Conservation (phyloP, 306 rosid genomes). For the Myrica gale region DNA sequence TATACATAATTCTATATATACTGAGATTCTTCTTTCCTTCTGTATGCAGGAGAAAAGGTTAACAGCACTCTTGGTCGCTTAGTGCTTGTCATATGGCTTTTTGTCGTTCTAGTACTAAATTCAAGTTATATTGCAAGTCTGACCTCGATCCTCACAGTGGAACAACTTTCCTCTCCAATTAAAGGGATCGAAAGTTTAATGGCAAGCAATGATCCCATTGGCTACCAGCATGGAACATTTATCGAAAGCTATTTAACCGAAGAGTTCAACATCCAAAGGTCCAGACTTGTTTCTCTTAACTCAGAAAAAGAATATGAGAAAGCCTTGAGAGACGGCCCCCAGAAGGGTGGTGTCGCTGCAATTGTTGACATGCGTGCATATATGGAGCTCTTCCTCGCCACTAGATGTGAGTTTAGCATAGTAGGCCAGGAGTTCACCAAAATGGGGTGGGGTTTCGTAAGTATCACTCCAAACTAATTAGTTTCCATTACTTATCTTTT, state of each 20-base stretch:
- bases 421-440: conserved; percentile 88
- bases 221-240: conserved; percentile 71
- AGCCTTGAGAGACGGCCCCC: conserved; percentile 72
- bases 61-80: conserved; percentile 29
- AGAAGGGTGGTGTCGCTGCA: conserved; percentile 73
- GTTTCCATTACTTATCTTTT: no score
- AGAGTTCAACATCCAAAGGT: conserved; percentile 49
- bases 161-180: conserved; percentile 67
- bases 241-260: conserved; percentile 47
- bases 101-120: conserved; percentile 31
- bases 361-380: conserved; percentile 72
- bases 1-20: no score
- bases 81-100: conserved; percentile 36
- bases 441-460: conserved; percentile 95
- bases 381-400: conserved; percentile 76
- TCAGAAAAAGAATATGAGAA: conserved; percentile 51
- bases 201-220: conserved; percentile 58
- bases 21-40: background rate
- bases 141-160: conserved; percentile 58
- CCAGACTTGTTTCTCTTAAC: conserved; percentile 70
- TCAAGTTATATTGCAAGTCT: conserved; percentile 37
- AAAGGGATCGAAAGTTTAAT: conserved; percentile 70
- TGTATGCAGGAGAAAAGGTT: conserved; percentile 25
- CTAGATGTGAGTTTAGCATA: conserved; percentile 61
- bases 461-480: conserved; percentile 22